Evolutionary conservation across 2,329 filamentous ascomycete species (phyloP).

Genomic region (Bisporella sp.): DNA sequence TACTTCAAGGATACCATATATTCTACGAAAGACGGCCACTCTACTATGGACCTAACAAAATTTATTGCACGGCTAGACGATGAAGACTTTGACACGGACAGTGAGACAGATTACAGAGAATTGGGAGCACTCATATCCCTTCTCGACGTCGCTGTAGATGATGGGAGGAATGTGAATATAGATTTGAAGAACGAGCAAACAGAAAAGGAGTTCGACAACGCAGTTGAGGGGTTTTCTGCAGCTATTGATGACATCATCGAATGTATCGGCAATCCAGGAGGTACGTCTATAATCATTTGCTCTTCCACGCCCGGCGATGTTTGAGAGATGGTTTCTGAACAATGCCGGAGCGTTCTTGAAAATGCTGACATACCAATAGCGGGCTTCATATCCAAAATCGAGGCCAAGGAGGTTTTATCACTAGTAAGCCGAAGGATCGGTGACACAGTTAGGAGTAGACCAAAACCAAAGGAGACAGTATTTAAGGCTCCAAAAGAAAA

Average conservation of each 20-base stretch:
- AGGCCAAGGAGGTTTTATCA: constrained; percentile 72
- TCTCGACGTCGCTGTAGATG: constrained; percentile 69
- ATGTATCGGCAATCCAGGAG: constrained; percentile 65
- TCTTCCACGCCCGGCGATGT: not conserved
- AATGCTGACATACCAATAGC: constrained; percentile 33
- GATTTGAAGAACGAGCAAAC: constrained; percentile 26
- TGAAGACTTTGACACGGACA: constrained; percentile 44
- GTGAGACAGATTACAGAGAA: constrained; percentile 59
- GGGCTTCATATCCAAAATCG: constrained; percentile 62
- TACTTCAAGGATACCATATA: constrained; percentile 46
- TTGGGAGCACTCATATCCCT: constrained; percentile 60
- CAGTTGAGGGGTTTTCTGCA: constrained; percentile 60
- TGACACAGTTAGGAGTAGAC: constrained; percentile 59
- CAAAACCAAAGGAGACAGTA: constrained; percentile 61
- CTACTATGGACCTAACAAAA: constrained; percentile 30
- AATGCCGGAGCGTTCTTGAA: not conserved
- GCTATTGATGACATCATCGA: constrained; percentile 50
- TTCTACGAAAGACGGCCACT: constrained; percentile 34
- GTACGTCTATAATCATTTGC: not conserved
- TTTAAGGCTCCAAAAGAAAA: constrained; percentile 28
- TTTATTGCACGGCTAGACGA: constrained; percentile 40
- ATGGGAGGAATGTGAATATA: constrained; percentile 37
- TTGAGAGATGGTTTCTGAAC: too few relatives aligned
- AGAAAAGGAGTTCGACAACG: constrained; percentile 56
- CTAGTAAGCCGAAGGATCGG: constrained; percentile 66